Evolutionary conservation across 495 filamentous ascomycete species (phyloP), one percentile per base, ranked within the genome.

Genomic region (Tuber aestivum): DNA sequence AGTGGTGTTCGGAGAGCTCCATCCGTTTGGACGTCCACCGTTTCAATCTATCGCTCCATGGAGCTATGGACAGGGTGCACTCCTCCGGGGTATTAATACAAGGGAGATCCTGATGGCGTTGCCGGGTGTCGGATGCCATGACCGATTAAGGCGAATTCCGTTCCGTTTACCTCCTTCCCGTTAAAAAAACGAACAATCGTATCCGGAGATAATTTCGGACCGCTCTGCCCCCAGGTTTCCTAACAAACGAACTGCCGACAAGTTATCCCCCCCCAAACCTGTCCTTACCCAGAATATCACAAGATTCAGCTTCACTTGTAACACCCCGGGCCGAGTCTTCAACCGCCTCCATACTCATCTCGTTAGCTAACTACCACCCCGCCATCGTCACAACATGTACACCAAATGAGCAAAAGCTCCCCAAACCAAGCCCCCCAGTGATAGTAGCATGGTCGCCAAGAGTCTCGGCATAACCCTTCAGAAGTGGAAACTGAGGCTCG

Each of bases 381-480:
- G 14, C 41, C 12, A 44, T 44, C 37, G 41, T 75, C 8, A 71
- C 75, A 32, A 80, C 61, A 56, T 3, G 41, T 23, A 71, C 8
- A 65, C 23, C 16, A 35, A 70, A 61, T n/a, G n/a, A 23, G 18
- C 27, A 37, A 72, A 71, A 44, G 78, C 83, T 16, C 84, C 88
- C 87, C 90, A 92, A 32, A 91, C 91, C 82, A 89, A 94, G 2
- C 94, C 94, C 35, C 93, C 93, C 75, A n/a, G 94, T 91, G 71
- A 97, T 94, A 1, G 93, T 41, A 41, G 72, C 72, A 35, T 76
- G 81, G 70, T 82, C 80, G 4, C 94, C 94, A 80, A 97, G 95
- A 20, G 94, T 94, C 83, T 98, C 97, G 69, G 94, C 95, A 84
- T 95, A 98, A 94, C 95, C 84, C 97, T 98, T 95, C 5, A 98